phyloP scores from a whole-genome alignment of 768 basidiomycete genomes.

The Auricularia sp. region DNA sequence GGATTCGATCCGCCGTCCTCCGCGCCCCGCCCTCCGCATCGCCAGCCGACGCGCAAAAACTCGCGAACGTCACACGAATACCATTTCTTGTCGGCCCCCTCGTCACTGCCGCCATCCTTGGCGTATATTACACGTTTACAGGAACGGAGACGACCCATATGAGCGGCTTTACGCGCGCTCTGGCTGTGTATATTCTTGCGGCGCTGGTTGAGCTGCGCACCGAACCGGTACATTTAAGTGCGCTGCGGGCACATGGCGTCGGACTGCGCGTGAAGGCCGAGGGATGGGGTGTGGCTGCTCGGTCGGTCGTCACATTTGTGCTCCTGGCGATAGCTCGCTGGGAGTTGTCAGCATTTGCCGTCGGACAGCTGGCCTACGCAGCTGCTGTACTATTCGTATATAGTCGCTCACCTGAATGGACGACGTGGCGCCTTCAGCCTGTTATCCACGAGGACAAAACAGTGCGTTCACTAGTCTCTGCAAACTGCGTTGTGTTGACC shows the following conservation, averaged over 20 bases:
- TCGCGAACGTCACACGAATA: constrained; percentile 46
- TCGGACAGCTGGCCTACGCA: constrained; percentile 75
- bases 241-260: constrained; percentile 61
- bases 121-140: constrained; percentile 41
- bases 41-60: not conserved
- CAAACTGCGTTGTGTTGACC: no score
- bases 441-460: not conserved
- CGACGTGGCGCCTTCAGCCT: not conserved
- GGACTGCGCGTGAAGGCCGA: constrained; percentile 74
- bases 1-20: constrained; percentile 76
- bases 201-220: constrained; percentile 69
- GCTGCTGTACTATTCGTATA: constrained; percentile 48
- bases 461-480: not conserved
- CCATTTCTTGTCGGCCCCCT: constrained; percentile 64
- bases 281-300: constrained; percentile 66
- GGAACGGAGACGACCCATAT: constrained; percentile 49
- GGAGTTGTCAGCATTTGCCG: constrained; percentile 66
- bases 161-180: constrained; percentile 45
- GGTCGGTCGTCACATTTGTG: constrained; percentile 63
- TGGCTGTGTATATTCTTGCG: constrained; percentile 53
- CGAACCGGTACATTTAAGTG: constrained; percentile 79
- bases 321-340: constrained; percentile 44
- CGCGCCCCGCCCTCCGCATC: constrained; percentile 30
- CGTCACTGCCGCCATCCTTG: constrained; percentile 39
- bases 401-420: constrained; percentile 22